These are phyloP conservation scores for Suillus discolor DNA, from an alignment of 768 basidiomycete species.

Conservation along the genomic window DNA sequence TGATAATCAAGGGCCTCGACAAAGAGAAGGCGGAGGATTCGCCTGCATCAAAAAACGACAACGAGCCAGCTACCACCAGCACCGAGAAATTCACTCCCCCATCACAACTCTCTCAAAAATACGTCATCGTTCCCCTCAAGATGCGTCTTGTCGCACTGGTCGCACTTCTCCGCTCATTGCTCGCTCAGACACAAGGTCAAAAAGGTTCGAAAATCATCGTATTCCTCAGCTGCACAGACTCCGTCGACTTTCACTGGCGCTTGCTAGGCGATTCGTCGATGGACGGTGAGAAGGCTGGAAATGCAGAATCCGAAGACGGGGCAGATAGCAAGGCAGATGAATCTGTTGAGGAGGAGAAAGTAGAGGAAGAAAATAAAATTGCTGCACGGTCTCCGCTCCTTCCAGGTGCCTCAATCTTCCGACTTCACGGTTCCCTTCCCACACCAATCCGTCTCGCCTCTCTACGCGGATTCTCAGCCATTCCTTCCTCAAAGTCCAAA, in stretches of 20 bases:
- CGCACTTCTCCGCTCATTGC: slow-evolving; percentile 80
- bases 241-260: slow-evolving; percentile 96
- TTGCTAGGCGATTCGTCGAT: slow-evolving; percentile 75
- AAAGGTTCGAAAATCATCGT: slow-evolving; percentile 82
- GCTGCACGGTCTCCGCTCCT: slow-evolving; percentile 73
- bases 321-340: slow-evolving; percentile 29
- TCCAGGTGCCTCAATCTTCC: slow-evolving; percentile 79
- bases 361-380: slow-evolving; percentile 42
- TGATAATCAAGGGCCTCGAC: slow-evolving; percentile 80
- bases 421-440: slow-evolving; percentile 92
- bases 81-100: slow-evolving; percentile 86
- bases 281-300: slow-evolving; percentile 41
- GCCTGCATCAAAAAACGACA: slow-evolving; percentile 21
- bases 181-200: slow-evolving; percentile 57
- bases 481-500: slow-evolving; percentile 33
- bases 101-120: slow-evolving; percentile 90
- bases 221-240: slow-evolving; percentile 96
- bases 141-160: slow-evolving; percentile 91
- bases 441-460: slow-evolving; percentile 79
- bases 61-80: slow-evolving; percentile 21
- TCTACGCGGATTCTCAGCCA: slow-evolving; percentile 76
- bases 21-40: slow-evolving; percentile 35
- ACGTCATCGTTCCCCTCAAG: slow-evolving; percentile 87
- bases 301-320: slow-evolving; percentile 21
- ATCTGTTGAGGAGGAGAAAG: slow-evolving; percentile 24